Conservation (phyloP, 73 alveolate species). For the Effrenium voratum region DNA sequence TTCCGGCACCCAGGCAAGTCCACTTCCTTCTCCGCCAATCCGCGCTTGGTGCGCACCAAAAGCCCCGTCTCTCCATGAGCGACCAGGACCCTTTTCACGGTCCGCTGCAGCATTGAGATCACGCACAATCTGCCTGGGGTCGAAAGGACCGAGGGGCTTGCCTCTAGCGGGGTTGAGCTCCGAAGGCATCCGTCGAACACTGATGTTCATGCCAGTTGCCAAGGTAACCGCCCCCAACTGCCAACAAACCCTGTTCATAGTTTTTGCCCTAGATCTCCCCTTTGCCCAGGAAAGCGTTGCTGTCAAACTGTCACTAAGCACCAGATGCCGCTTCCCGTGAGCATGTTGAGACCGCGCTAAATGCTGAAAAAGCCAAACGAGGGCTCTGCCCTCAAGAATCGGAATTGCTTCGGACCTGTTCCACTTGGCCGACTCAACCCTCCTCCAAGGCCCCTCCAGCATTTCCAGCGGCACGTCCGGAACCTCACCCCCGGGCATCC, state of each 20-base stretch:
- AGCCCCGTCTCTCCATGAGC: too few species aligned
- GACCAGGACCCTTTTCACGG: too few species aligned
- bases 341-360: not conserved
- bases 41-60: too few species aligned
- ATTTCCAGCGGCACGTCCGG: not conserved
- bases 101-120: too few species aligned
- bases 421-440: not conserved
- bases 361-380: not conserved
- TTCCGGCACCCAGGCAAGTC: too few species aligned
- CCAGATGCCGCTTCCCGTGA: not conserved
- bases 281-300: not conserved
- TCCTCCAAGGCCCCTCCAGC: not conserved
- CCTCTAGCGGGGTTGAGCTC: not conserved
- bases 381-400: not conserved
- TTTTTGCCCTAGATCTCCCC: not conserved
- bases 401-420: not conserved
- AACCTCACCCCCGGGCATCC: not conserved
- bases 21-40: too few species aligned
- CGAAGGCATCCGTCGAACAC: not conserved
- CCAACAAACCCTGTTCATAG: not conserved
- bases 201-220: not conserved
- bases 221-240: not conserved
- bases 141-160: too few species aligned
- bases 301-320: not conserved
- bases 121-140: too few species aligned